A percentile compares a stretch with the other conserved stretches of the same genome.
These are phyloP conservation scores for Coemansia sp. DNA, from an alignment of 192 early-diverging fungal genomes.

Conservation along the genomic window DNA sequence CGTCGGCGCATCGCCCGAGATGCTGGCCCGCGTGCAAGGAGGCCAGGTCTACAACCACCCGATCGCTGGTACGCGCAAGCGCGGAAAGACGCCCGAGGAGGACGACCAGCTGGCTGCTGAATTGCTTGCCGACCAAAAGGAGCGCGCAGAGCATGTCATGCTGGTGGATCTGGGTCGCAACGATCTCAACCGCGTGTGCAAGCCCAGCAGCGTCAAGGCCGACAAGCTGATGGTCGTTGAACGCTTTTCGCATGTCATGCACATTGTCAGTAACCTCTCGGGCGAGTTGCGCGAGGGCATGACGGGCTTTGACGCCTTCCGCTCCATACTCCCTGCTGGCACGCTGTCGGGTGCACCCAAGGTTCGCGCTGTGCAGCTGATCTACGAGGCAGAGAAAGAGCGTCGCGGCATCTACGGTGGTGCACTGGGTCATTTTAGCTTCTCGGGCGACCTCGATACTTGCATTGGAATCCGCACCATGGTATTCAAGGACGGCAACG, in stretches of 20 bases:
- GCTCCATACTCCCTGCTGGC: slow-evolving; percentile 97
- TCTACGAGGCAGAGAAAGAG: slow-evolving; percentile 85
- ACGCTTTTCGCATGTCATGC: slow-evolving; percentile 98
- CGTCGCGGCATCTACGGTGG: slow-evolving; percentile 92
- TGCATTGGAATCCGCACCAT: slow-evolving; percentile 99
- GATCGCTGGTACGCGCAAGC: slow-evolving; percentile 95
- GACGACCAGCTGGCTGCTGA: slow-evolving; percentile 91
- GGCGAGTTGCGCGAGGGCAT: slow-evolving; percentile 87
- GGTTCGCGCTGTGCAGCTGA: slow-evolving; percentile 94
- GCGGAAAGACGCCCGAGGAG: slow-evolving; percentile 82
- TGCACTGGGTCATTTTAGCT: slow-evolving; percentile 94
- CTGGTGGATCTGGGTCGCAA: slow-evolving; percentile 98
- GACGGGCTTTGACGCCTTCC: slow-evolving; percentile 93
- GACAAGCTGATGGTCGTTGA: slow-evolving; percentile 98
- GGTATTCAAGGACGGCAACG: slow-evolving; percentile 94
- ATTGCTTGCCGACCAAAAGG: slow-evolving; percentile 90
- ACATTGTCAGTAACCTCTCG: slow-evolving; percentile 97
- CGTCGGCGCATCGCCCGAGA: slow-evolving; percentile 98
- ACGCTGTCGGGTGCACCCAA: slow-evolving; percentile 99
- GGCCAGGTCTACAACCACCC: slow-evolving; percentile 88
- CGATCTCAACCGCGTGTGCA: slow-evolving; percentile 96
- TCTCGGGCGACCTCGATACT: slow-evolving; percentile 91
- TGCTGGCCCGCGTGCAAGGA: slow-evolving; percentile 90
- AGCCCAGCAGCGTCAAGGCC: slow-evolving; percentile 88
- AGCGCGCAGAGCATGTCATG: slow-evolving; percentile 99